phyloP scores from a whole-genome alignment of 148 eudicot species.

The Mesembryanthemum crystallinum region DNA sequence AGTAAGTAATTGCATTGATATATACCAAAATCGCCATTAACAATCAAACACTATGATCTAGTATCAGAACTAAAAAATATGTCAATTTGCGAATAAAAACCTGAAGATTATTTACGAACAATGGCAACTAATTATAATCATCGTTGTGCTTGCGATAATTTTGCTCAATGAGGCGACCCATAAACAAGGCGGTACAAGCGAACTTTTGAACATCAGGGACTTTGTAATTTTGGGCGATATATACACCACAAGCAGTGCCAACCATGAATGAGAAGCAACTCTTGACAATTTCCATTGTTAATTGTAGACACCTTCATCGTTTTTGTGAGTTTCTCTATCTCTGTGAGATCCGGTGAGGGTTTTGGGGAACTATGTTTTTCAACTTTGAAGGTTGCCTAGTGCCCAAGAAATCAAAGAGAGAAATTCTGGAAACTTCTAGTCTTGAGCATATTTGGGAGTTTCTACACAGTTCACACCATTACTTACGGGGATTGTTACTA shows the following conservation, averaged over 20 bases:
- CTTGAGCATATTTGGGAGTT: too few relatives aligned
- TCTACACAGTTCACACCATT: too few relatives aligned
- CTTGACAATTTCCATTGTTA: conserved; percentile 42
- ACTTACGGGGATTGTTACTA: too few relatives aligned
- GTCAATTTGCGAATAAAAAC: neutral
- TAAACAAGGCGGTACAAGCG: conserved; percentile 36
- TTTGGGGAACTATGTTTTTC: neutral
- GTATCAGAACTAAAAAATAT: neutral
- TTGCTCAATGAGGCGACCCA: conserved; percentile 42
- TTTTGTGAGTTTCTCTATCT: neutral
- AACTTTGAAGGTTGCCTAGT: too few relatives aligned
- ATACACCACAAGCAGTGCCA: conserved; percentile 55
- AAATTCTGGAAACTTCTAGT: conserved; percentile 1
- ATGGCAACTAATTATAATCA: conserved; percentile 6
- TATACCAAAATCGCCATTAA: conserved; percentile 3
- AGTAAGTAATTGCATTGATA: neutral
- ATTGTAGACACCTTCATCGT: too few relatives aligned
- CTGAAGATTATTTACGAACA: neutral
- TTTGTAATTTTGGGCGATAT: conserved; percentile 74
- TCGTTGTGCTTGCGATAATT: conserved; percentile 50
- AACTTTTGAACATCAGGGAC: conserved; percentile 51
- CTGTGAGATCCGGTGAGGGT: neutral
- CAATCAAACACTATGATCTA: neutral
- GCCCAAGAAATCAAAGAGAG: neutral
- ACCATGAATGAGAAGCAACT: conserved; percentile 47